phyloP scores from a whole-genome alignment of 441 rosid species.

The Theobroma grandiflorum region DNA sequence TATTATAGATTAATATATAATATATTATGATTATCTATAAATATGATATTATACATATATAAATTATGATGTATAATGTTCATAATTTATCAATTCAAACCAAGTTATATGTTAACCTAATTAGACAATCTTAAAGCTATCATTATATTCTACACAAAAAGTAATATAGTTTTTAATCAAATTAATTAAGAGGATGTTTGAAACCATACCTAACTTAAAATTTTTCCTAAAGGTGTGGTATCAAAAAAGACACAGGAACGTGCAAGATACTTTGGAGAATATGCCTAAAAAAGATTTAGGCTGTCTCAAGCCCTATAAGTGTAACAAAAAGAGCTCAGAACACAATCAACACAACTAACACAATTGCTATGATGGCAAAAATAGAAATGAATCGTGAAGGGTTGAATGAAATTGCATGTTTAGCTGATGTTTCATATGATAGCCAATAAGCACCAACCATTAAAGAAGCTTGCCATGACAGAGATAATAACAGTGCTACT shows the following conservation, averaged over 20 bases:
- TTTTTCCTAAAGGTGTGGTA: constrained; percentile 96
- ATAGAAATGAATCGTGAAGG: constrained; percentile 70
- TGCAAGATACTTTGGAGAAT: constrained; percentile 84
- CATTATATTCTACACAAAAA: no score
- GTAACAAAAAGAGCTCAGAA: constrained; percentile 65
- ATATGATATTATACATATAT: no score
- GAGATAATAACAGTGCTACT: constrained; percentile 62
- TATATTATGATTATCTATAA: no score
- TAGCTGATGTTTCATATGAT: constrained; percentile 82
- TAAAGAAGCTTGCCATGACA: constrained; percentile 76
- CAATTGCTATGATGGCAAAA: constrained; percentile 63
- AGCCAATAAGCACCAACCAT: constrained; percentile 98
- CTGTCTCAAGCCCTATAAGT: constrained; percentile 81
- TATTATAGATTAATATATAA: no score
- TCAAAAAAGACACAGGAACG: constrained; percentile 94
- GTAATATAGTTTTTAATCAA: no score
- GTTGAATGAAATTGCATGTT: constrained; percentile 53
- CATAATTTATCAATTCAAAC: no score
- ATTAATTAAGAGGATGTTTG: no score
- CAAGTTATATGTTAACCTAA: no score
- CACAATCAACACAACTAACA: constrained; percentile 60
- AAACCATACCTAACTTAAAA: constrained; percentile 76
- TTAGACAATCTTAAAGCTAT: no score
- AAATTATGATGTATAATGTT: no score
- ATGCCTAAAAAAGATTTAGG: constrained; percentile 76